phyloP scores from a whole-genome alignment of 2,329 filamentous ascomycete species.

The Talaromyces sp. region DNA sequence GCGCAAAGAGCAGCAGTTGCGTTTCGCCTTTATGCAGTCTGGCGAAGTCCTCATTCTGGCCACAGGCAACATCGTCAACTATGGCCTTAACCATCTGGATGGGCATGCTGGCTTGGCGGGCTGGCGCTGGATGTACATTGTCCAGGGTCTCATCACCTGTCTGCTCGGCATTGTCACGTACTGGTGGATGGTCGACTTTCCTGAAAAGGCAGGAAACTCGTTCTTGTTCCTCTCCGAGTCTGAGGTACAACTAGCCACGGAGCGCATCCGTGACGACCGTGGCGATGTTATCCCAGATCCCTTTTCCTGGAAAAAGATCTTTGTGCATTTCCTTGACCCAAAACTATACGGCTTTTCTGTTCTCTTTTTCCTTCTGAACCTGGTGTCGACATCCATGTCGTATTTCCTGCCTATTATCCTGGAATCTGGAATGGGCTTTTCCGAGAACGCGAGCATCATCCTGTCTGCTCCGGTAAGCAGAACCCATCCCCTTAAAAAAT shows the following conservation, averaged over 20 bases:
- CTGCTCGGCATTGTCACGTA: slow-evolving; percentile 57
- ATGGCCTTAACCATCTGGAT: slow-evolving; percentile 59
- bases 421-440: slow-evolving; percentile 51
- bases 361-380: slow-evolving; percentile 62
- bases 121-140: slow-evolving; percentile 66
- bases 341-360: slow-evolving; percentile 62
- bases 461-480: slow-evolving; percentile 52
- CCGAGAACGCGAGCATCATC: slow-evolving; percentile 50
- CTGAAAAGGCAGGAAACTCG: slow-evolving; percentile 53
- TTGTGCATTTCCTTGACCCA: slow-evolving; percentile 52
- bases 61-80: slow-evolving; percentile 64
- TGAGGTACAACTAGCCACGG: slow-evolving; percentile 53
- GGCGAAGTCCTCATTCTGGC: slow-evolving; percentile 62
- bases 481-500: background rate
- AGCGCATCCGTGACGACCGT: slow-evolving; percentile 56
- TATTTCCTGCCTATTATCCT: slow-evolving; percentile 62
- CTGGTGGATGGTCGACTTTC: slow-evolving; percentile 68
- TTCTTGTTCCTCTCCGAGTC: slow-evolving; percentile 53
- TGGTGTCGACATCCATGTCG: slow-evolving; percentile 59
- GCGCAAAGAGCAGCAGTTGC: slow-evolving; percentile 59
- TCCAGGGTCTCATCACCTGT: slow-evolving; percentile 58
- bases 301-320: slow-evolving; percentile 52
- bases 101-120: slow-evolving; percentile 52
- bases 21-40: slow-evolving; percentile 60
- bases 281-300: slow-evolving; percentile 54